Evolutionary conservation across 306 rosid genomes (phyloP), one percentile per base, ranked within the genome.

Genomic region (Echinosophora koreensis): DNA sequence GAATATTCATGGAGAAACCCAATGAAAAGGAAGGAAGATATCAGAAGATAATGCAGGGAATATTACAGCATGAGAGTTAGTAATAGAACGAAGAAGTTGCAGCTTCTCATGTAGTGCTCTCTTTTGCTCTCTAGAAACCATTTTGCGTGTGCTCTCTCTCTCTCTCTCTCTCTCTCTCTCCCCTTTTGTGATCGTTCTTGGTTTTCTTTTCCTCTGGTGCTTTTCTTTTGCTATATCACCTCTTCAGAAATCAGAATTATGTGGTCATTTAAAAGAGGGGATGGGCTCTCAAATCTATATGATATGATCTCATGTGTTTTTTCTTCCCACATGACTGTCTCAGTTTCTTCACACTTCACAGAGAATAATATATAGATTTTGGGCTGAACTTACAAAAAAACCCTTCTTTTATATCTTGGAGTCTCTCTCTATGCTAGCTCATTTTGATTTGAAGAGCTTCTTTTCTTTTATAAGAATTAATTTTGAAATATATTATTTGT

Each of bases 61-160:
- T 90, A 73, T 90, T 95, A 95, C 99, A 88, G 99, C 93, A 80
- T 89, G 89, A 85, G 99, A 92, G 84, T 92, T 88, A 69, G 99
- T 95, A 81, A 95, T 83, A 73, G 97, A 95, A 73, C 99, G 97
- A 92, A 95, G 99, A 39, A 90, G 88, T 80, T 92, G 97, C 68
- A 95, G 93, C 87, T 95, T 91, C 88, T 95, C 97, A 87, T 92
- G 94, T 85, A 92, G 94, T 44, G 88, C 89, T 75, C 86, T 87
- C 90, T 89, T 90, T 87, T 82, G 97, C 92, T 92, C 97, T 86
- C 90, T 92, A 77, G 99, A 90, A 78, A 88, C 92, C 99, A 95
- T 94, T 73, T 57, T 82, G 71, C 4, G 15, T 63, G 15, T 63
- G 8, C 12, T 47, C 4, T 22, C 22, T 22, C 1, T 22, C 22